Evolutionary conservation across 2,329 filamentous ascomycete genomes (phyloP), one percentile per base, ranked within the genome.

Genomic region (Sporothrix phasma): DNA sequence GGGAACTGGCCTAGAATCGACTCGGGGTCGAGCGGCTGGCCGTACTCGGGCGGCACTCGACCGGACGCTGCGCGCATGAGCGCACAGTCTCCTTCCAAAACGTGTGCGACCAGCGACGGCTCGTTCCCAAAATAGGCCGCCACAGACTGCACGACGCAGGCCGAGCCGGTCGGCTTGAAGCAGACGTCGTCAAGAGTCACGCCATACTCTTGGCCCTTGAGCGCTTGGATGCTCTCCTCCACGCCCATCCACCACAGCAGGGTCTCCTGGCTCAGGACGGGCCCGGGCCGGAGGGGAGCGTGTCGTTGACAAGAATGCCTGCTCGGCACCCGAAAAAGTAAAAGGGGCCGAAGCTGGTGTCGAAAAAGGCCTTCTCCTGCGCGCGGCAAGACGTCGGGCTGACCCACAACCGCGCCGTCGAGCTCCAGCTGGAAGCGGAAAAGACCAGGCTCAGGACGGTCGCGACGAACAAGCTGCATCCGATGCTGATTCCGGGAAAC

Each of bases 381-480:
- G 94, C 94, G 95, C 93, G 58, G 87, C 84, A 3, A n/a, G 94
- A 97, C 8, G 89, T 88, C 7, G 94, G 94, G 70, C 93, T 92
- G n/a, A 99, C 94, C 94, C 94, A 99, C 8, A 99, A 79, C 56
- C 89, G 86, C 11, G 95, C 94, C 5, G 94, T 97, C 89, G 24
- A 81, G 89, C 74, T 97, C 94, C 41, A 99, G 81, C n/a, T 89
- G 82, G 71, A 99, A 99, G 51, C 85, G 84, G 65, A 94, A 78
- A 90, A 91, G 96, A 1, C 94, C 41, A 93, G 76, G 72, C 92
- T 97, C 67, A 99, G 79, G 4, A 96, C 73, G 1, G 80, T 83
- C 11, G 97, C 88, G 2, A 94, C 72, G 1, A 94, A 62, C n/a
- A 97, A 73, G 67, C 89, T 93, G 7, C 81, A 78, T 2, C 81